Conservation (phyloP, 163 green algal species). For the Chlorella variabilis region DNA sequence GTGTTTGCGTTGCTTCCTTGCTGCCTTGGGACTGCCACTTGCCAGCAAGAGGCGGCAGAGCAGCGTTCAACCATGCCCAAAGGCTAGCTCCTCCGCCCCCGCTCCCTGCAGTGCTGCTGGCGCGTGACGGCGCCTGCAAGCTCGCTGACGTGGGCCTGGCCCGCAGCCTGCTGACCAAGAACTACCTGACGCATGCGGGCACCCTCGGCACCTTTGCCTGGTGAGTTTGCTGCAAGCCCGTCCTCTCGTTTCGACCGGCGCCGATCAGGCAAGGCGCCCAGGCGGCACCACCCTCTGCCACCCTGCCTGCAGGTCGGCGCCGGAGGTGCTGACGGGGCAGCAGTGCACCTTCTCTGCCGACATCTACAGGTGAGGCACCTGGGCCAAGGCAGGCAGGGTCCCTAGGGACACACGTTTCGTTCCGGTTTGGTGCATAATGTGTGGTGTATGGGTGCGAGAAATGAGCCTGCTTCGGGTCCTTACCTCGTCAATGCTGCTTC, state of each 20-base stretch:
- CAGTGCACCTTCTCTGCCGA: conserved; percentile 35
- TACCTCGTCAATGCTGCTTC: no score
- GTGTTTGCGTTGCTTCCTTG: no score
- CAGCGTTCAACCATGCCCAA: no score
- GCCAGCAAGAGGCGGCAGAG: no score
- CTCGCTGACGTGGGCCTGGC: conserved; percentile 59
- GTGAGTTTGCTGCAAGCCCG: no score
- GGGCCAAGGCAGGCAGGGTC: neutral
- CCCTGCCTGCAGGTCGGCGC: conserved; percentile 28
- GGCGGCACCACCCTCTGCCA: neutral
- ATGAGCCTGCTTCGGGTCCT: no score
- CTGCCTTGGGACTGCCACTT: no score
- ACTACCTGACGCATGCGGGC: conserved; percentile 10
- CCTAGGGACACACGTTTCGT: neutral
- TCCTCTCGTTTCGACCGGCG: no score
- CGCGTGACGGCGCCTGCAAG: conserved; percentile 61
- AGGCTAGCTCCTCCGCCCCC: neutral
- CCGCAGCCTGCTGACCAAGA: conserved; percentile 41
- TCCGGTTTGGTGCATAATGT: no score
- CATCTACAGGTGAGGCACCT: conserved; percentile 50
- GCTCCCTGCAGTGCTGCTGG: conserved; percentile 48
- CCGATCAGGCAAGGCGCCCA: no score
- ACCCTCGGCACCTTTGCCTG: conserved; percentile 53
- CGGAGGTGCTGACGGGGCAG: conserved; percentile 50
- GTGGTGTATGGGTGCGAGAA: no score